Evolutionary conservation across 345 rosid genomes (phyloP), one percentile per base, ranked within the genome.

Genomic region (Atalantia buxifolia): DNA sequence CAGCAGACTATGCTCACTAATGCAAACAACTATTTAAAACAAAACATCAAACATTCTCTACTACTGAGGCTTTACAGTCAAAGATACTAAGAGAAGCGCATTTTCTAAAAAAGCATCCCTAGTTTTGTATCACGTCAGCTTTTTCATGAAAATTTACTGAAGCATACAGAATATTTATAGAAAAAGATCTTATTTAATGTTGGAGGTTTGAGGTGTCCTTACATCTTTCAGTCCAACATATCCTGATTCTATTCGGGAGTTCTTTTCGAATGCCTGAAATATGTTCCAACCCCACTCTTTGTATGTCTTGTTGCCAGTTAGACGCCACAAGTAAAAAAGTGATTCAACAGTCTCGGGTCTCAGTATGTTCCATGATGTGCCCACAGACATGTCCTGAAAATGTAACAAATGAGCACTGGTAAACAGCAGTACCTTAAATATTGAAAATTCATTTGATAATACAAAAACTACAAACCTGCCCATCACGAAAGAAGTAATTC

Each of bases 221-320:
- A 94, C 99, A 88, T 97, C 99, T 69, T 92, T 97, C 57, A 94
- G 89, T 78, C 98, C 99, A 27, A 97, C 99, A 31, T 94, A 97
- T 83, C 99, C 98, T 1, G 91, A 75, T 76, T 92, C 97, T 38
- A 88, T 69, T 22, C 97, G 98, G 27, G 98, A 97, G 83, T 92
- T 92, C 88, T 85, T 94, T 78, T 94, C 98, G 80, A 97, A 97
- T 59, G 98, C 98, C 83, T 94, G 87, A 73, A 97, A 97, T 71
- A 97, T 97, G 83, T 92, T 88, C 99, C 99, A 97, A 79, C 94
- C 99, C 99, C 98, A 97, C 50, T 97, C 99, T 81, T 89, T 91
- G 85, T 94, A 97, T 22, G 99, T 97, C 81, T 78, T 88, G 82
- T 93, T 97, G 42, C 99, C 99, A 35, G 99, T 97, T 33, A 94